Conservation (phyloP, 345 rosid genomes). For the Bruguiera parviflora region DNA sequence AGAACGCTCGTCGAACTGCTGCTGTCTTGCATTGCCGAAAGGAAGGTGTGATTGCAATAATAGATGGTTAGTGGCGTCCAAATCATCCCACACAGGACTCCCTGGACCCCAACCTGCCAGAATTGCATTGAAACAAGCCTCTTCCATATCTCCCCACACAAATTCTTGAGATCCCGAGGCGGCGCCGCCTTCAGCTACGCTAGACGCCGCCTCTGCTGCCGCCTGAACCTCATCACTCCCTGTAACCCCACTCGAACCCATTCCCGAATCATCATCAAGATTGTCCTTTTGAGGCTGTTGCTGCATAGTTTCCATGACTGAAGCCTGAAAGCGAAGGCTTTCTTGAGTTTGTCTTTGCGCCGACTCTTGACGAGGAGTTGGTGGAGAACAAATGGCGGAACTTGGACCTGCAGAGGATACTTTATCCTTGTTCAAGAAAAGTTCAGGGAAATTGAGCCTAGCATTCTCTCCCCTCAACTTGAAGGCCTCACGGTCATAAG, state of each 20-base stretch:
- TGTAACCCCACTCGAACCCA: slow-evolving; percentile 31
- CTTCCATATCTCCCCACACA: slow-evolving; percentile 73
- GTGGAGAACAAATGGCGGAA: slow-evolving; percentile 28
- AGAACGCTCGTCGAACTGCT: slow-evolving; percentile 26
- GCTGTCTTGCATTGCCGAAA: slow-evolving; percentile 36
- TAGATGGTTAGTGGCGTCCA: slow-evolving; percentile 52
- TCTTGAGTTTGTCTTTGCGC: slow-evolving; percentile 24
- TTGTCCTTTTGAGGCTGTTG: slow-evolving; percentile 24
- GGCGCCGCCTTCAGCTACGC: slow-evolving; percentile 23
- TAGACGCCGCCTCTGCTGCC: slow-evolving; percentile 17
- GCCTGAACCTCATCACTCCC: slow-evolving; percentile 29
- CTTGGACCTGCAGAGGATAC: slow-evolving; percentile 27
- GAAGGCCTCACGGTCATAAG: slow-evolving; percentile 88
- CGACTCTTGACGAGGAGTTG: slow-evolving; percentile 22
- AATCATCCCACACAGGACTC: slow-evolving; percentile 89
- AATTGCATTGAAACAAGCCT: slow-evolving; percentile 77
- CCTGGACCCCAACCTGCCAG: slow-evolving; percentile 89
- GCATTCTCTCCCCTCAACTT: slow-evolving; percentile 84
- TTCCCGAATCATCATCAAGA: slow-evolving; percentile 38
- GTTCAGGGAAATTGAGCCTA: slow-evolving; percentile 83
- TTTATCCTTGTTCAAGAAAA: slow-evolving; percentile 56
- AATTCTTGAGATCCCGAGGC: slow-evolving; percentile 39
- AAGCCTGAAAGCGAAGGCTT: slow-evolving; percentile 16
- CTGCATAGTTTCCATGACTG: slow-evolving; percentile 11
- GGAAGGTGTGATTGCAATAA: slow-evolving; percentile 48